phyloP scores from a whole-genome alignment of 768 basidiomycete genomes.

The Boletus speciosus region DNA sequence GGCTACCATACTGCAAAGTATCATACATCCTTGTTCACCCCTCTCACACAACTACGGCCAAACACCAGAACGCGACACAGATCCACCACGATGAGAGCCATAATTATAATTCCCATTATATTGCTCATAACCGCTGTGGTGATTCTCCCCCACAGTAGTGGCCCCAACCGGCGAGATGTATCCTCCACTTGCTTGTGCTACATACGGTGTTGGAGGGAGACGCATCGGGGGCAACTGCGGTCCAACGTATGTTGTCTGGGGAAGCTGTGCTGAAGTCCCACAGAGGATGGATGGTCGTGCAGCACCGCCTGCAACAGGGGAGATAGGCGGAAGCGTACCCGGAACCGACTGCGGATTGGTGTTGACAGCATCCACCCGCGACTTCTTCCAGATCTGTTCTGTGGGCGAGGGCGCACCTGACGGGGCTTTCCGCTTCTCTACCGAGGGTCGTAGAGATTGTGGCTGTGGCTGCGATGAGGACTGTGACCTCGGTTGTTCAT shows the following conservation, averaged over 20 bases:
- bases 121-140: slow-evolving; percentile 23
- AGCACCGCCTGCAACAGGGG: slow-evolving; percentile 14
- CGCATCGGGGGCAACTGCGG: slow-evolving; percentile 29
- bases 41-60: slow-evolving; percentile 26
- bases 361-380: slow-evolving; percentile 32
- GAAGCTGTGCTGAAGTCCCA: slow-evolving; percentile 14
- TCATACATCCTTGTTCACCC: slow-evolving; percentile 13
- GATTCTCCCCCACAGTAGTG: slow-evolving; percentile 16
- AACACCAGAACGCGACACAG: slow-evolving; percentile 21
- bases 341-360: slow-evolving; percentile 11
- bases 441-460: slow-evolving; percentile 27
- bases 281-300: slow-evolving; percentile 11
- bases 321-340: slow-evolving; percentile 24
- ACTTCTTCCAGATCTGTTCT: slow-evolving; percentile 76
- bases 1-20: slow-evolving; percentile 10
- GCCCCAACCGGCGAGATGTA: slow-evolving; percentile 22
- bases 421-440: slow-evolving; percentile 59
- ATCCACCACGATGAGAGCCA: slow-evolving; percentile 16
- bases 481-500: slow-evolving; percentile 48
- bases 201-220: slow-evolving; percentile 20
- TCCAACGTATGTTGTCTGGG: slow-evolving; percentile 19
- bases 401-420: slow-evolving; percentile 50
- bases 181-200: slow-evolving; percentile 14
- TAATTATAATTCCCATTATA: slow-evolving; percentile 26
- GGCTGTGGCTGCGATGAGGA: slow-evolving; percentile 28